phyloP scores from a whole-genome alignment of 2,329 filamentous ascomycete genomes.

The Rutstroemia sp. region DNA sequence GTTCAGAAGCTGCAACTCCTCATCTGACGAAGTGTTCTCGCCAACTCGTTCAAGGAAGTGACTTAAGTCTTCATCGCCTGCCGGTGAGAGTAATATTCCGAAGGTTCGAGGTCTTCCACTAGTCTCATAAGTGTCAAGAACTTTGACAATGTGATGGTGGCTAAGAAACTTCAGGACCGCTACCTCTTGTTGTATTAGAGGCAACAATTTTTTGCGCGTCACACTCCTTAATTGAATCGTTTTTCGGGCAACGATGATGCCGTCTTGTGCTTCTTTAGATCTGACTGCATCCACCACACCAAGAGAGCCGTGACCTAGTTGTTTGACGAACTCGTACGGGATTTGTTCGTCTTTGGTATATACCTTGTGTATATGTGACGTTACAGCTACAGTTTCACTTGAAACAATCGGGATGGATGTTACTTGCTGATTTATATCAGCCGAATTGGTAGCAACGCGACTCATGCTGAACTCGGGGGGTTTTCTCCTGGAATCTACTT shows the following conservation, averaged over 20 bases:
- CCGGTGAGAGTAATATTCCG: constrained; percentile 13
- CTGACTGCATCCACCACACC: constrained; percentile 15
- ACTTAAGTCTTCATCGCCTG: constrained; percentile 15
- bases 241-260: constrained; percentile 11
- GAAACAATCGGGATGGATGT: background rate
- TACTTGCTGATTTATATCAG: background rate
- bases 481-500: too few species aligned
- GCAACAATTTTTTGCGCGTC: constrained; percentile 12
- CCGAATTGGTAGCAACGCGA: too few species aligned
- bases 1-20: constrained; percentile 5
- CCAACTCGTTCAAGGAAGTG: constrained; percentile 14
- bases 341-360: constrained; percentile 10
- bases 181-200: constrained; percentile 16
- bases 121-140: constrained; percentile 16
- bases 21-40: constrained; percentile 12
- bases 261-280: background rate
- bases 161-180: constrained; percentile 10
- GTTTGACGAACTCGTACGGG: constrained; percentile 10
- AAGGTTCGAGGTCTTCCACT: constrained; percentile 13
- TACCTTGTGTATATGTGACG: constrained; percentile 9
- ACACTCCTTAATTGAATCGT: constrained; percentile 12
- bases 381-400: background rate
- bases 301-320: constrained; percentile 15
- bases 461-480: too few species aligned
- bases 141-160: constrained; percentile 13